Evolutionary conservation across 1,284 basidiomycete species (phyloP).

Genomic region (Inonotus obliquus): DNA sequence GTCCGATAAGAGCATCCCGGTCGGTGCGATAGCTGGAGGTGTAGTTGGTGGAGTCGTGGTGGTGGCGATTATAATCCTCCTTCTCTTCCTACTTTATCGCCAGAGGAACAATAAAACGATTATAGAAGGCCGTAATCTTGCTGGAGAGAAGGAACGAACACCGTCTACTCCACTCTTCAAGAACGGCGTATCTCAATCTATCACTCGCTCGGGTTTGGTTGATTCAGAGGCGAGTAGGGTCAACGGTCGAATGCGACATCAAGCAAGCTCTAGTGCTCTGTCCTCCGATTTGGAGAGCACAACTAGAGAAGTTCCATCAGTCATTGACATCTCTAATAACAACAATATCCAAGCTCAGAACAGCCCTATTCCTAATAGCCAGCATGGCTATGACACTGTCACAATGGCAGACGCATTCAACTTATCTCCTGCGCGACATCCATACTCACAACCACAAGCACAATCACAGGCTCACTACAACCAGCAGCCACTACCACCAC

Average conservation of each 20-base stretch:
- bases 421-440: neutral
- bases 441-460: neutral
- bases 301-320: neutral
- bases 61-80: neutral
- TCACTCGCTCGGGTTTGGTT: neutral
- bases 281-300: neutral
- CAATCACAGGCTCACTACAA: neutral
- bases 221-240: neutral
- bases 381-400: neutral
- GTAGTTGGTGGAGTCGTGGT: neutral
- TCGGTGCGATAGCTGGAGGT: constrained; percentile 7
- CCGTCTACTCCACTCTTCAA: neutral
- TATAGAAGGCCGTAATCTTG: neutral
- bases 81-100: neutral
- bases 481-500: neutral
- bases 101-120: neutral
- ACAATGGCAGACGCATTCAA: neutral
- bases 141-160: neutral
- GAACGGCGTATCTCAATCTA: neutral
- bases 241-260: neutral
- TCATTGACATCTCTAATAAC: neutral
- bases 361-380: neutral
- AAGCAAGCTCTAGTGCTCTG: neutral
- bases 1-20: neutral
- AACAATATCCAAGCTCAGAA: neutral